Evolutionary conservation across 2,329 filamentous ascomycete genomes (phyloP).

Genomic region (Botryotinia convoluta): DNA sequence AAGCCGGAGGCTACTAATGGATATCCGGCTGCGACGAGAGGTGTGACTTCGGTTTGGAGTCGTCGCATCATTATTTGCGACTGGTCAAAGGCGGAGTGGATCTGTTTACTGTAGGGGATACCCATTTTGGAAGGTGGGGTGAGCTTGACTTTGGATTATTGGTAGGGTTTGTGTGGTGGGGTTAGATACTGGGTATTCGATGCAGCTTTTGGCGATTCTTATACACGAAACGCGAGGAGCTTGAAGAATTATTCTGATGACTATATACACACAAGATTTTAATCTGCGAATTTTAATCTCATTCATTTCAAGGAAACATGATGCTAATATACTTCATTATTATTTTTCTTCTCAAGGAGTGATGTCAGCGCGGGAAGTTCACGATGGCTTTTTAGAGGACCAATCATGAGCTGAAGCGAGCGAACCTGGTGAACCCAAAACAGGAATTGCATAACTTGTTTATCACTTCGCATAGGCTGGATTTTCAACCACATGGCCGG

Average conservation of each 20-base stretch:
- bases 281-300: not conserved
- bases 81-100: not conserved
- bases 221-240: not conserved
- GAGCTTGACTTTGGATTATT: not conserved
- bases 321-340: not conserved
- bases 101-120: constrained; percentile 1
- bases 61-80: constrained; percentile 1
- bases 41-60: not conserved
- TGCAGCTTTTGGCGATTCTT: not conserved
- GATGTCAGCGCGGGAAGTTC: not conserved
- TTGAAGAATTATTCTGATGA: not conserved
- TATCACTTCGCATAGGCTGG: not conserved
- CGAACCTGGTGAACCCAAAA: not conserved
- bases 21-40: not conserved
- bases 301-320: not conserved
- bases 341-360: not conserved
- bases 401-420: not conserved
- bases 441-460: not conserved
- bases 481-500: not conserved
- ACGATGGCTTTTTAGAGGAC: not conserved
- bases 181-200: not conserved
- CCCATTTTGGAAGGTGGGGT: not conserved
- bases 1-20: not conserved
- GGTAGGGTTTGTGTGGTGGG: too few relatives aligned
- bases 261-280: not conserved